A percentile compares a stretch with the other conserved stretches of the same genome.
These are phyloP conservation scores for Arthroderma sp. DNA, from an alignment of 2,329 filamentous ascomycete species.

Conservation along the genomic window DNA sequence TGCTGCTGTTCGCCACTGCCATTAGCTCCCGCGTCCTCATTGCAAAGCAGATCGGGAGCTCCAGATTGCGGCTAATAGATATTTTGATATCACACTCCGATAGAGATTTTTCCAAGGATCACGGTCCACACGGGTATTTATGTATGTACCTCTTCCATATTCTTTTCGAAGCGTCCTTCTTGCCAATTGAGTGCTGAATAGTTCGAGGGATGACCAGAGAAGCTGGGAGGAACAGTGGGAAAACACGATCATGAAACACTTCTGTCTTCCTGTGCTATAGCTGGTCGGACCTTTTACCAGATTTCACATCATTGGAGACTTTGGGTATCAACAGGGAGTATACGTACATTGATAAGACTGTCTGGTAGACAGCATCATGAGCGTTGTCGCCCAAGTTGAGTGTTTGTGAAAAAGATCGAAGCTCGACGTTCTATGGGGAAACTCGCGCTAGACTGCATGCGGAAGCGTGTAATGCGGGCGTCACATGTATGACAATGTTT, in stretches of 20 bases:
- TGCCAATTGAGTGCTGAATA: not conserved
- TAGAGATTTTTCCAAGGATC: not conserved
- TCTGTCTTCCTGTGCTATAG: conserved; percentile 4
- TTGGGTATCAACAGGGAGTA: not conserved
- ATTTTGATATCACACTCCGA: not conserved
- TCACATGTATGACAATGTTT: too few species aligned
- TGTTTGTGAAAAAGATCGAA: too few species aligned
- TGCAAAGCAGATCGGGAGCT: conserved; percentile 27
- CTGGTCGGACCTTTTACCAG: conserved; percentile 36
- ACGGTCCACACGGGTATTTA: not conserved
- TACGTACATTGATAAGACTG: not conserved
- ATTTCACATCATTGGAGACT: conserved; percentile 30
- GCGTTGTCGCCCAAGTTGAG: too few species aligned
- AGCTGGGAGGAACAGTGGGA: not conserved
- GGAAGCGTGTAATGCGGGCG: too few species aligned
- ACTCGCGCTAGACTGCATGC: too few species aligned
- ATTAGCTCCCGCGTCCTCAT: conserved; percentile 33
- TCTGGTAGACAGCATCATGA: not conserved
- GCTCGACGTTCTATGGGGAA: too few species aligned
- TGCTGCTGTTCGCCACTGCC: conserved; percentile 26
- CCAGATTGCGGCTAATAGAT: conserved; percentile 21
- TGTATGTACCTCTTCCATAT: not conserved
- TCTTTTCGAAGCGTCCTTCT: not conserved
- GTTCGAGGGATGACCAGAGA: not conserved
- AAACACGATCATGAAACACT: not conserved